Base-by-base conservation (phyloP, 1,284 basidiomycete species). In the Singerocomus inundabilis region DNA sequence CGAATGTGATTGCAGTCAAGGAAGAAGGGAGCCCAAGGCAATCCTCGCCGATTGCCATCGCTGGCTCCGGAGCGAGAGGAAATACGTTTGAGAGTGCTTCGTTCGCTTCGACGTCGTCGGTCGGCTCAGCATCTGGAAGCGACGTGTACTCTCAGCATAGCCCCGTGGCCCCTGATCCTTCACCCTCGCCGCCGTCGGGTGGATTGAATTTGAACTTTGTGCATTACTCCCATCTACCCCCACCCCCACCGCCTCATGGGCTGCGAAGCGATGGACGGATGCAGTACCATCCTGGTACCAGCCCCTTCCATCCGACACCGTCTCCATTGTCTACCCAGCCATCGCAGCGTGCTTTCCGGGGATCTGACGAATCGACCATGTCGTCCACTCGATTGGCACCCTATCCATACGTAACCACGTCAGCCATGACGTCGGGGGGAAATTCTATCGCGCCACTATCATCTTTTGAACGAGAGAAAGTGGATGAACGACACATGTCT, bases 151-250 rank as follows among this genome's bases (percentile, higher is more conserved):
- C 75, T 32, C 76, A 76, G 38, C 66, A 73, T 25, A 69, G 71
- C 33, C 71, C 70, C 24, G 61, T 71, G 46, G 59, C 63, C 38
- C 64, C 65, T 38, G 70, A 72, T 38, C 75, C 79, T 4, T 84
- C 83, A n/a, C 82, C 84, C 11, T 81, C 82, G 26, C 82, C 83
- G 12, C 78, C 82, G 10, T 69, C 76, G 16, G 68, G 71, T 38
- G 70, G 66, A 48, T 67, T 78, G 62, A 77, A 68, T n/a, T n/a
- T n/a, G n/a, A n/a, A n/a, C 50, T 85, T 82, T 64, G 74, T 77
- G 43, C 76, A 81, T 49, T 83, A 83, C 53, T 67, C 63, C 3
- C 66, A 69, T 42, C 67, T 65, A 6, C 52, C 63, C 0, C 54
- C 63, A 6, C 52, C 29, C 0, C 57, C 49, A 5, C 59, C 56